phyloP scores from a whole-genome alignment of 208 protist genomes.

The Acanthamoeba castellanii region DNA sequence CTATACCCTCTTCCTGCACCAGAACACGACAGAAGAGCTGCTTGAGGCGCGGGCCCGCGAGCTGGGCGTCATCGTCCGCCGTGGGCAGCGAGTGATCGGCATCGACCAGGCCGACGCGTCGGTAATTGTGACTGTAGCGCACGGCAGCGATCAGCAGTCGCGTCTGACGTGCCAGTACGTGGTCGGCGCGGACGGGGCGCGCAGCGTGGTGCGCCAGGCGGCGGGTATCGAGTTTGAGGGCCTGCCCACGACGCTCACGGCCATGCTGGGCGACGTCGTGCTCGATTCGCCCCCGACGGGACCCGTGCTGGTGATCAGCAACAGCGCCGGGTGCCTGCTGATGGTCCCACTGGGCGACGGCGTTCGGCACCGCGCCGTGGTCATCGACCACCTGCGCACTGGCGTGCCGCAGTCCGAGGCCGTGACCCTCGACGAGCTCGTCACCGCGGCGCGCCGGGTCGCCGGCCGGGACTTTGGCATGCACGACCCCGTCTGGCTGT shows the following conservation, averaged over 20 bases:
- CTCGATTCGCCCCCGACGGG: neutral
- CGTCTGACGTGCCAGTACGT: neutral
- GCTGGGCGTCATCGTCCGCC: neutral
- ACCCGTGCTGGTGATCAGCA: neutral
- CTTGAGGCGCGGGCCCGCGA: neutral
- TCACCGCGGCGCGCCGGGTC: neutral
- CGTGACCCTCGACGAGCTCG: neutral
- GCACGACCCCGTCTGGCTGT: neutral
- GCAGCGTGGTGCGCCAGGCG: neutral
- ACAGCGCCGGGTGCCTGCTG: neutral
- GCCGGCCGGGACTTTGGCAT: neutral
- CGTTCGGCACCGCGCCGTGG: neutral
- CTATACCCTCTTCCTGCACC: neutral
- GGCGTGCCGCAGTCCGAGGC: neutral
- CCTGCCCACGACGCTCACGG: neutral
- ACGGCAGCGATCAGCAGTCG: neutral
- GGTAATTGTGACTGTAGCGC: neutral
- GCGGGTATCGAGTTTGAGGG: neutral
- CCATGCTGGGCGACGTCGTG: neutral
- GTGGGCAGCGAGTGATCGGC: neutral
- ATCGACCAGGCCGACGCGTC: neutral
- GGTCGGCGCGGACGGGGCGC: neutral
- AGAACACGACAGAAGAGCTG: neutral
- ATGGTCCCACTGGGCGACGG: neutral
- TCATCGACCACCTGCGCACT: neutral